Evolutionary conservation across 2,329 filamentous ascomycete genomes (phyloP).

Genomic region (Lecanicillium sp.): DNA sequence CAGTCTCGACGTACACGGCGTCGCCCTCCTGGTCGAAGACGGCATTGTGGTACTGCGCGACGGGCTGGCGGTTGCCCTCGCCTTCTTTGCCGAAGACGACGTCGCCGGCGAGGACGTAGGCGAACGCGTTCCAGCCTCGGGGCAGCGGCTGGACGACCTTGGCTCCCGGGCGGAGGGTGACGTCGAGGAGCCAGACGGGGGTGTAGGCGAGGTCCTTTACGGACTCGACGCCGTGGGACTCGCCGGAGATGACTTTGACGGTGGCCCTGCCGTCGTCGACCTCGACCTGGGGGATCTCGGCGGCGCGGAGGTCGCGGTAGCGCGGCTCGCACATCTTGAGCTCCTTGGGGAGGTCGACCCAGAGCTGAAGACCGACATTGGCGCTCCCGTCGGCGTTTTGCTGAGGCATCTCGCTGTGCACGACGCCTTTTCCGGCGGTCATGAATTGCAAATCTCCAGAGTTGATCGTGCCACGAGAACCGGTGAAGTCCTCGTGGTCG

Average conservation of each 20-base stretch:
- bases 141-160: slow-evolving; percentile 70
- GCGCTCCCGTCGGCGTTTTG: slow-evolving; percentile 68
- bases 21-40: slow-evolving; percentile 81
- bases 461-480: slow-evolving; percentile 75
- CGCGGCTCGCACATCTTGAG: slow-evolving; percentile 87
- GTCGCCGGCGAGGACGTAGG: slow-evolving; percentile 74
- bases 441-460: slow-evolving; percentile 95
- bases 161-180: slow-evolving; percentile 74
- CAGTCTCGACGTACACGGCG: slow-evolving; percentile 63
- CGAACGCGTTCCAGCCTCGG: slow-evolving; percentile 80
- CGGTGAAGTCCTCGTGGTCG: slow-evolving; percentile 89
- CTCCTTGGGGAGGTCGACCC: slow-evolving; percentile 81
- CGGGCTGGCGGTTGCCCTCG: slow-evolving; percentile 35
- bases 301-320: slow-evolving; percentile 76
- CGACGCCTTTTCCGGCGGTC: slow-evolving; percentile 87
- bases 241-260: slow-evolving; percentile 87
- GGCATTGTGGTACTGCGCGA: slow-evolving; percentile 76
- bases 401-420: slow-evolving; percentile 92
- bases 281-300: slow-evolving; percentile 71
- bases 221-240: slow-evolving; percentile 76
- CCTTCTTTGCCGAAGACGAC: slow-evolving; percentile 55
- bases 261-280: slow-evolving; percentile 66
- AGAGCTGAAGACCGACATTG: slow-evolving; percentile 87
- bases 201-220: slow-evolving; percentile 91
- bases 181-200: slow-evolving; percentile 91